A percentile compares a stretch with the other conserved stretches of the same genome.
phyloP scores from a whole-genome alignment of 1,284 basidiomycete genomes.

The Termitomyces sp. region DNA sequence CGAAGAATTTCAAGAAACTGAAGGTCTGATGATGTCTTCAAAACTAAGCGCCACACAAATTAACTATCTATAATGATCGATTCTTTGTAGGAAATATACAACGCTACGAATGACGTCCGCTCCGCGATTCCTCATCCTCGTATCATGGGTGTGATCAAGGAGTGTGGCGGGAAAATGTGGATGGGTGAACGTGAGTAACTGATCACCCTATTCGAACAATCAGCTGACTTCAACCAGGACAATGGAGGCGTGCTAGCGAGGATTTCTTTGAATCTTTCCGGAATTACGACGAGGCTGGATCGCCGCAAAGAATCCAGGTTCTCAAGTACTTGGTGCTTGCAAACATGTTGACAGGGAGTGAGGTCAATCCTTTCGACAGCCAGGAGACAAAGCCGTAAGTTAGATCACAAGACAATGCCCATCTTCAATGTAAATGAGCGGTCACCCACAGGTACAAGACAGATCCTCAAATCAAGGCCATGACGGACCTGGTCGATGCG shows the following conservation, averaged over 20 bases:
- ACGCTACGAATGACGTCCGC: constrained; percentile 87
- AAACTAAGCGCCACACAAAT: neutral
- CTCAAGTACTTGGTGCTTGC: constrained; percentile 97
- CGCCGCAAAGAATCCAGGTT: constrained; percentile 93
- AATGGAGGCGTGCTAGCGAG: constrained; percentile 95
- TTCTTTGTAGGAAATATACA: constrained; percentile 82
- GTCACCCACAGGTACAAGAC: constrained; percentile 78
- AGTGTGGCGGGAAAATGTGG: constrained; percentile 99
- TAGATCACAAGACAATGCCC: neutral
- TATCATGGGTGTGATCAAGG: constrained; percentile 98
- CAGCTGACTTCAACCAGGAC: constrained; percentile 45
- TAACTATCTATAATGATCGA: constrained; percentile 3
- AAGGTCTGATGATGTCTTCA: constrained; percentile 50
- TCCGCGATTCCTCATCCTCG: constrained; percentile 98
- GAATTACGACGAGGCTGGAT: constrained; percentile 98
- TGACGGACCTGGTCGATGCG: constrained; percentile 95
- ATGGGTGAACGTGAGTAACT: constrained; percentile 88
- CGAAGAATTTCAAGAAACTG: constrained; percentile 90
- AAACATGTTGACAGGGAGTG: constrained; percentile 97
- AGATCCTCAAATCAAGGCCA: constrained; percentile 93
- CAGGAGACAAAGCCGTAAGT: constrained; percentile 96
- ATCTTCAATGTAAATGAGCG: neutral
- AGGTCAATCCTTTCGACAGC: constrained; percentile 99
- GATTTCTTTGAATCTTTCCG: constrained; percentile 99
- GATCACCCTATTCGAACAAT: neutral